phyloP scores from a whole-genome alignment of 164 flowering plant species.

The Sedum album region DNA sequence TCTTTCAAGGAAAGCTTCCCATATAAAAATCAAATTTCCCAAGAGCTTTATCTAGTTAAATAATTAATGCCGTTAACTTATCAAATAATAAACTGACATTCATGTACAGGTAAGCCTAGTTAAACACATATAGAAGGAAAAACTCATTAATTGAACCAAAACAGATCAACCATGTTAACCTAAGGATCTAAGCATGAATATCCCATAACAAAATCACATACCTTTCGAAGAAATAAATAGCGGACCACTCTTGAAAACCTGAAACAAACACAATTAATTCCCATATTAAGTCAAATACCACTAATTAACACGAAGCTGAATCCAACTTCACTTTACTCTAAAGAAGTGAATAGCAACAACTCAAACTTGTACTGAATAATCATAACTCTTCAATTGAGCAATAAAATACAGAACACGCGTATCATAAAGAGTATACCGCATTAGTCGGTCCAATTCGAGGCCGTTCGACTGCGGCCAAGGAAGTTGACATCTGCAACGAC shows the following conservation, averaged over 20 bases:
- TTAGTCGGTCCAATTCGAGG: constrained; percentile 58
- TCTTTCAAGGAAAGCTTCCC: neutral
- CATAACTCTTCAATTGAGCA: no score
- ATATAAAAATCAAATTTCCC: neutral
- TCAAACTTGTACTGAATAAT: no score
- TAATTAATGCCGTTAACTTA: neutral
- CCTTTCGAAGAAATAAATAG: neutral
- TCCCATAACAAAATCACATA: neutral
- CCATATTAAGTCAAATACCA: constrained; percentile 6
- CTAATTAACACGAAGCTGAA: no score
- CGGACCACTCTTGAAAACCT: neutral
- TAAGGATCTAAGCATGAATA: no score
- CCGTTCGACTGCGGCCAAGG: constrained; percentile 71
- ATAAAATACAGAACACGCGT: constrained; percentile 4
- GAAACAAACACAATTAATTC: neutral
- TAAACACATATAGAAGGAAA: neutral
- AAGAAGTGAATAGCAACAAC: neutral
- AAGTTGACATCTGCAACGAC: constrained; percentile 55
- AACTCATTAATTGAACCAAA: neutral
- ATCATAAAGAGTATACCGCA: no score
- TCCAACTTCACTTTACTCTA: neutral
- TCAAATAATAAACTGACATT: neutral
- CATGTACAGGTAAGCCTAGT: no score
- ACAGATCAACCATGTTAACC: neutral
- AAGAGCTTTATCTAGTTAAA: neutral